phyloP scores from a whole-genome alignment of 768 basidiomycete species.

The Suillus americanus region DNA sequence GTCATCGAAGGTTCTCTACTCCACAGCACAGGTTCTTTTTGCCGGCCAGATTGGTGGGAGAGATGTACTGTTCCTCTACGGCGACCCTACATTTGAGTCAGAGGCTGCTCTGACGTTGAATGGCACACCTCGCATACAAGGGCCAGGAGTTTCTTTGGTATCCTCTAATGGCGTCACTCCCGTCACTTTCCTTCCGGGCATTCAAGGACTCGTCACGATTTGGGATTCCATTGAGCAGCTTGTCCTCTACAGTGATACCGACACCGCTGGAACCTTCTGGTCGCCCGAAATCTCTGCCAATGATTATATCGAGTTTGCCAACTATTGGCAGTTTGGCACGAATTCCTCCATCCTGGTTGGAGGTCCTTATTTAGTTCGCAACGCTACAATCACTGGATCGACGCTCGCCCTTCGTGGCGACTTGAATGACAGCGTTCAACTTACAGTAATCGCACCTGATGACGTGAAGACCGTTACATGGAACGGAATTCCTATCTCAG shows the following conservation, averaged over 20 bases:
- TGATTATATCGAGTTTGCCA: conserved; percentile 42
- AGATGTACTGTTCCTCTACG: conserved; percentile 66
- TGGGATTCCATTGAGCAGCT: conserved; percentile 69
- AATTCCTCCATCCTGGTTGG: conserved; percentile 66
- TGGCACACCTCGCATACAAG: conserved; percentile 44
- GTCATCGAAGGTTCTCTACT: conserved; percentile 55
- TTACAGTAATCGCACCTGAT: conserved; percentile 66
- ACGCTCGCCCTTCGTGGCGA: conserved; percentile 68
- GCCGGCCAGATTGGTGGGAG: conserved; percentile 58
- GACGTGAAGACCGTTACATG: conserved; percentile 57
- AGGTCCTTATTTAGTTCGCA: conserved; percentile 65
- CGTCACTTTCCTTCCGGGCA: conserved; percentile 56
- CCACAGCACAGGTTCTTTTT: conserved; percentile 73
- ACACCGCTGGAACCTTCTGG: conserved; percentile 73
- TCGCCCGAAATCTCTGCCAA: conserved; percentile 58
- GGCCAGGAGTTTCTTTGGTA: conserved; percentile 23
- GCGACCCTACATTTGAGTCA: conserved; percentile 53
- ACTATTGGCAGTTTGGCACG: conserved; percentile 74
- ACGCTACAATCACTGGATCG: conserved; percentile 45
- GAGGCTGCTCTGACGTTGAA: conserved; percentile 48
- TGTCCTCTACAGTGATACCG: conserved; percentile 65
- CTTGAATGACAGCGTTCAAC: conserved; percentile 52
- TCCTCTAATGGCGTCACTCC: conserved; percentile 36
- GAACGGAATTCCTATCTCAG: conserved; percentile 58
- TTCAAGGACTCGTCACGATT: conserved; percentile 57